Percentiles rank a stretch among this genome's conserved stretches.
These are phyloP conservation scores for Ampelocalamus luodianensis DNA, from an alignment of 176 grass and related monocot genomes.

Conservation along the genomic window DNA sequence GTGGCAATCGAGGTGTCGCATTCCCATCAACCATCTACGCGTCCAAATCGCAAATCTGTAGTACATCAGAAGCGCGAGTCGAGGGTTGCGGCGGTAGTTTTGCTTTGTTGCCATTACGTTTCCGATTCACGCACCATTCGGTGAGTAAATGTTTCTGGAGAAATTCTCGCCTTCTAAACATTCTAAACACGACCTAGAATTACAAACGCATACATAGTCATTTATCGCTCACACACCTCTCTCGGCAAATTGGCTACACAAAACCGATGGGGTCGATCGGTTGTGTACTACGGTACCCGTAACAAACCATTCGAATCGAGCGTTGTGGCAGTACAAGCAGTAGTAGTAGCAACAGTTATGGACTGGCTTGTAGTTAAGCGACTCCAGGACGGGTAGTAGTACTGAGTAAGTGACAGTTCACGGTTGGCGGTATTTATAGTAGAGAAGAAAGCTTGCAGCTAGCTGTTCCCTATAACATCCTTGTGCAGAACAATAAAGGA, in stretches of 20 bases:
- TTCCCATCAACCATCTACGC: neutral
- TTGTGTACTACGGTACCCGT: neutral
- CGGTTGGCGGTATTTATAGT: neutral
- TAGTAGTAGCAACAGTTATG: neutral
- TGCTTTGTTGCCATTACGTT: too few species aligned
- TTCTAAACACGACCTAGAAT: too few species aligned
- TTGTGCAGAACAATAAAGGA: conserved; percentile 14
- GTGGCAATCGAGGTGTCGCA: neutral
- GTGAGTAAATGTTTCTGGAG: too few species aligned
- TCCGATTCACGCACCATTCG: too few species aligned
- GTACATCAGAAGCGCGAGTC: neutral
- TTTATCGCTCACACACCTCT: too few species aligned
- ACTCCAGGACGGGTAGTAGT: neutral
- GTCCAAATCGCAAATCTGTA: neutral
- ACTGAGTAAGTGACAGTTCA: neutral
- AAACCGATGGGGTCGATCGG: neutral
- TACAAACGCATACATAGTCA: too few species aligned
- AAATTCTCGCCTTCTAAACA: too few species aligned
- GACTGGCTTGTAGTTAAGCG: neutral
- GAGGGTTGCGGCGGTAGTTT: neutral
- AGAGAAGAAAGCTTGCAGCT: neutral
- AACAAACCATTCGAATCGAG: neutral
- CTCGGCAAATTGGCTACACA: too few species aligned
- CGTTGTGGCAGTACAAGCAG: neutral
- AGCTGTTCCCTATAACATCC: conserved; percentile 24